phyloP scores from a whole-genome alignment of 352 stramenopile species.

The Globisporangium radiosum region DNA sequence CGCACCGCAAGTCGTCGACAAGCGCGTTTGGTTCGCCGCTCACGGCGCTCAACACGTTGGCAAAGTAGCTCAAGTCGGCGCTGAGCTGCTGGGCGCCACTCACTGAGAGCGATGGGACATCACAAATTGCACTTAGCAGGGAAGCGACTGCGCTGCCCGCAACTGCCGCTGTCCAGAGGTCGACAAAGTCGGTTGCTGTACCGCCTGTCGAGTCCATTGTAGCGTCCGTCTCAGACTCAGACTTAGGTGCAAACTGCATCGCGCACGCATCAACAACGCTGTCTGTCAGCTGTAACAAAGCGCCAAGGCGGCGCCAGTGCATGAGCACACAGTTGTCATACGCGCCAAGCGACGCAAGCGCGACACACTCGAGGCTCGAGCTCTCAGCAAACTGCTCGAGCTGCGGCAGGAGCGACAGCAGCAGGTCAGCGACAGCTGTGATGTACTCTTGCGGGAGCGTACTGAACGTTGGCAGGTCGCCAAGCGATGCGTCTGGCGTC shows the following conservation, averaged over 20 bases:
- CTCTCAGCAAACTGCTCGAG: constrained; percentile 79
- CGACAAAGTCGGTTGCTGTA: constrained; percentile 55
- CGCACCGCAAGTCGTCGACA: constrained; percentile 34
- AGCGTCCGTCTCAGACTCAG: neutral
- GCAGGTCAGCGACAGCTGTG: constrained; percentile 65
- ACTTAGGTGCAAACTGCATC: constrained; percentile 28
- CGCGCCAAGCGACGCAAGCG: constrained; percentile 42
- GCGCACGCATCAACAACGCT: constrained; percentile 39
- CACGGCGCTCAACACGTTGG: constrained; percentile 74
- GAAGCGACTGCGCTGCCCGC: constrained; percentile 59
- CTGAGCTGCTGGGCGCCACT: constrained; percentile 50
- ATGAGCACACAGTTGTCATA: constrained; percentile 37
- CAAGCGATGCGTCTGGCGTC: constrained; percentile 28
- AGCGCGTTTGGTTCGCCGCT: constrained; percentile 51
- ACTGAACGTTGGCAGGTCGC: constrained; percentile 69
- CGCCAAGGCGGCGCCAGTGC: constrained; percentile 46
- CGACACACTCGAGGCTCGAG: constrained; percentile 44
- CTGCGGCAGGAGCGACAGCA: constrained; percentile 74
- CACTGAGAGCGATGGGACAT: constrained; percentile 56
- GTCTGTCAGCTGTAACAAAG: constrained; percentile 36
- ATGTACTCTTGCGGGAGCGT: constrained; percentile 83
- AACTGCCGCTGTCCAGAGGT: constrained; percentile 63
- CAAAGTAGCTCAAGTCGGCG: constrained; percentile 71
- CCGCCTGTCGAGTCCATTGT: neutral
- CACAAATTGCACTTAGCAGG: constrained; percentile 40